Base-by-base conservation (phyloP, 805 yeast genomes). In the Myxozyma geophila region DNA sequence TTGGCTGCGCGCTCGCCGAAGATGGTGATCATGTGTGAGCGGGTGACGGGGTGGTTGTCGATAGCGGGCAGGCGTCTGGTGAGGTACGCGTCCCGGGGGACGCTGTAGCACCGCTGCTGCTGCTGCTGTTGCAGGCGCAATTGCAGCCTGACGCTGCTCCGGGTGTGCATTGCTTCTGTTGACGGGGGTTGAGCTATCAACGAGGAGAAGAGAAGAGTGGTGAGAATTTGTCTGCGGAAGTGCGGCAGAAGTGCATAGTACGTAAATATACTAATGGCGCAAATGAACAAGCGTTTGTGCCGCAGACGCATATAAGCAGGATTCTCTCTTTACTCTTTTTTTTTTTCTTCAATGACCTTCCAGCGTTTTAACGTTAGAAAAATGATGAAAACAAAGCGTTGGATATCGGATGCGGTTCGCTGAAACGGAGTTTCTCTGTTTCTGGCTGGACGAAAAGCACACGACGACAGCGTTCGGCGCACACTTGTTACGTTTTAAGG, bases 391-490 rank as follows among this genome's bases (percentile, higher is more conserved):
- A 49, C 63, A 39, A 59, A 54, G 69, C 67, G 69, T 55, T 61
- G 58, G 63, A 46, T 66, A 54, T 66, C 69, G 60, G 64, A 66
- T 47, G 46, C 52, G 58, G 47, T n/a, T 33, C 50, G 28, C 52
- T 33, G 40, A 40, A 28, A 17, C 21, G 19, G 36, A 17, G 39
- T 28, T 40, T 17, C 37, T 28, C 28, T 28, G 46, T 19, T n/a
- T 33, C 36, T 35, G 54, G 37, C 54, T 43, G 46, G 58, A 40
- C 59, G 13, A 37, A 36, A 41, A 35, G 69, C 61, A 47, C 10
- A n/a, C 56, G 69, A 64, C 54, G 69, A 63, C 37, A 35, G 69
- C 69, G 69, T 66, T 43, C 62, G 69, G 67, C 69, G 67, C 69
- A 66, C 63, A 17, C 69, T 66, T 66, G 69, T 66, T 66, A 66